phyloP scores from a whole-genome alignment of 345 rosid genomes.

The Hevea brasiliensis region DNA sequence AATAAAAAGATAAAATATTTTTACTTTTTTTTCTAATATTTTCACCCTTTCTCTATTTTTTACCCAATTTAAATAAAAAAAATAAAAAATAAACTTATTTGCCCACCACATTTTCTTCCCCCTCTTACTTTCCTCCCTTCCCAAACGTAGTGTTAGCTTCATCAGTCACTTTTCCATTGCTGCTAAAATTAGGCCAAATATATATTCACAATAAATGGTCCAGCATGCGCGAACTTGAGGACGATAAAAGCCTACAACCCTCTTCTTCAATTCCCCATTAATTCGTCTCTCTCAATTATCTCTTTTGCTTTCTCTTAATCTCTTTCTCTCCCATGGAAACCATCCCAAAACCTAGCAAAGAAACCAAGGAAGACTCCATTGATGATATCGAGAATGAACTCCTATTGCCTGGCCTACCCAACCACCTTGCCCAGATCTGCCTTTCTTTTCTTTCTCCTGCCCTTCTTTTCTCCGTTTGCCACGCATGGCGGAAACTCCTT shows the following conservation, averaged over 20 bases:
- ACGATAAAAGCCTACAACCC: too few species aligned
- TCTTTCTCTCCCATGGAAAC: not conserved
- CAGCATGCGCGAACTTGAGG: not conserved
- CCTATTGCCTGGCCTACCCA: slow-evolving; percentile 49
- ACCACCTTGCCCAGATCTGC: slow-evolving; percentile 43
- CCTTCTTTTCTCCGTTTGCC: slow-evolving; percentile 50
- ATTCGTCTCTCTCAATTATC: too few species aligned
- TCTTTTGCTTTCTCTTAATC: not conserved
- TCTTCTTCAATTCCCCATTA: too few species aligned
- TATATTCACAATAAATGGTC: not conserved
- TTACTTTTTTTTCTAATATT: too few species aligned
- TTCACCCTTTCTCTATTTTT: too few species aligned
- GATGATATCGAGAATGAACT: not conserved
- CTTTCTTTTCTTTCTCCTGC: slow-evolving; percentile 39
- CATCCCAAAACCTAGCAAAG: not conserved
- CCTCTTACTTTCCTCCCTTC: too few species aligned
- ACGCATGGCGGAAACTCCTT: slow-evolving; percentile 52
- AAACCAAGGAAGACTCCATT: not conserved
- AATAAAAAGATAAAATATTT: too few species aligned
- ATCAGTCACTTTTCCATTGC: not conserved
- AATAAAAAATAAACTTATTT: too few species aligned
- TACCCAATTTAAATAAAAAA: too few species aligned
- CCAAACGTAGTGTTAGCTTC: too few species aligned
- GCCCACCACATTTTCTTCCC: too few species aligned
- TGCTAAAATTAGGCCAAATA: not conserved